A percentile compares a stretch with the other conserved stretches of the same genome.
Evolutionary conservation across 78 protist genomes (phyloP).

Genomic region (Acrasis kona): DNA sequence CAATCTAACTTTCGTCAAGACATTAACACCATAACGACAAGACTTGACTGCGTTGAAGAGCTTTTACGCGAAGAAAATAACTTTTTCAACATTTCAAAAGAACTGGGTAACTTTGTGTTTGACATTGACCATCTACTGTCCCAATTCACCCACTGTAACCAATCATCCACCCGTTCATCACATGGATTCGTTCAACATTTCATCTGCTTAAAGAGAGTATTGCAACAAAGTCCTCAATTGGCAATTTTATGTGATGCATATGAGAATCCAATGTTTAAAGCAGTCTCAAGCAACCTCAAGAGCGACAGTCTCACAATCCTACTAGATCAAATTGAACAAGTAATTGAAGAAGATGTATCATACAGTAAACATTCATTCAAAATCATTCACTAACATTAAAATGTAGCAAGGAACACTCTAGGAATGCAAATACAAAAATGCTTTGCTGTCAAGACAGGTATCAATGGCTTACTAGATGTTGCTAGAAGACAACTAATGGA

Average conservation of each 20-base stretch:
- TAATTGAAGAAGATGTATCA: not conserved
- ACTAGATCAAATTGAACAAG: not conserved
- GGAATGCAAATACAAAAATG: not conserved
- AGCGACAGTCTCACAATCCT: not conserved
- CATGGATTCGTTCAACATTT: not conserved
- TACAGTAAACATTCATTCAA: not conserved
- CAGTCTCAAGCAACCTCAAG: not conserved
- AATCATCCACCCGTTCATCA: not conserved
- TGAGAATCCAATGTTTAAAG: not conserved
- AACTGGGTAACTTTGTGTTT: not conserved
- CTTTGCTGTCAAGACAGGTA: conserved; percentile 19
- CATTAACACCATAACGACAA: not conserved
- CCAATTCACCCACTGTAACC: not conserved
- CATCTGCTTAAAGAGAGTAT: not conserved
- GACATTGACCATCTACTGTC: not conserved
- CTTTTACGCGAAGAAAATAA: not conserved
- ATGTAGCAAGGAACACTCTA: too few species aligned
- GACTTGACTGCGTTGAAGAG: not conserved
- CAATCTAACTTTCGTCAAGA: too few species aligned
- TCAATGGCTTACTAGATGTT: conserved; percentile 20
- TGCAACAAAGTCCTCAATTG: not conserved
- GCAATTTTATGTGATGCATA: not conserved
- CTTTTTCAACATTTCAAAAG: not conserved
- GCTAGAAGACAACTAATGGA: conserved; percentile 16
- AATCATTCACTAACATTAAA: too few species aligned